Evolutionary conservation across 2,329 filamentous ascomycete genomes (phyloP).

Genomic region (Fusarium oligoseptatum): DNA sequence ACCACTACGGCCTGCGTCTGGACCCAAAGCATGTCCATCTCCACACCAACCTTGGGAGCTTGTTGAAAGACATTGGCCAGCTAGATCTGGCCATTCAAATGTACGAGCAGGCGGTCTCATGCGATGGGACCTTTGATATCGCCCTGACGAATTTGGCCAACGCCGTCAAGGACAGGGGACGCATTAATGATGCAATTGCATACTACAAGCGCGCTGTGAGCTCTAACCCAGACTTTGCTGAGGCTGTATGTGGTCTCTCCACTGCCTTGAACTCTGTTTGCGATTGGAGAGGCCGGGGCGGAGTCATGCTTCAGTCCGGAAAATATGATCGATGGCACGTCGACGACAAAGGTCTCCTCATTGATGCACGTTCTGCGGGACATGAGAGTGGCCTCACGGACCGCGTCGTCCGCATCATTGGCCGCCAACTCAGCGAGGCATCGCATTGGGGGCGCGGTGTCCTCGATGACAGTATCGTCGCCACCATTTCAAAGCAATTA

Average conservation of each 20-base stretch:
- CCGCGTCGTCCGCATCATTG: constrained; percentile 90
- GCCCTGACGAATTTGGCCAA: constrained; percentile 96
- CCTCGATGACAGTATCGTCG: constrained; percentile 68
- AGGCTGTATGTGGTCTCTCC: constrained; percentile 94
- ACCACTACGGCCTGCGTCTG: constrained; percentile 90
- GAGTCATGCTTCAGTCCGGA: constrained; percentile 80
- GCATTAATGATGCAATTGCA: constrained; percentile 89
- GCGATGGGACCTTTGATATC: constrained; percentile 96
- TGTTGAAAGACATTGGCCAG: constrained; percentile 96
- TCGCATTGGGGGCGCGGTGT: constrained; percentile 86
- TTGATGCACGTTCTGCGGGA: constrained; percentile 75
- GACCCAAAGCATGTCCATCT: constrained; percentile 94
- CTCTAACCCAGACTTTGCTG: constrained; percentile 95
- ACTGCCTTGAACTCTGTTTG: constrained; percentile 98
- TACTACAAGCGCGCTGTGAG: constrained; percentile 93
- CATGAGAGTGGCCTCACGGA: constrained; percentile 85
- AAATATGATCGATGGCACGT: constrained; percentile 94
- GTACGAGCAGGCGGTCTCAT: constrained; percentile 95
- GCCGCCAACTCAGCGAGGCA: constrained; percentile 87
- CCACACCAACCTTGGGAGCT: constrained; percentile 94
- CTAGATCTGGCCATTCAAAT: constrained; percentile 92
- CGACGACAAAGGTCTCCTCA: constrained; percentile 83
- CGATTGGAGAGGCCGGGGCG: constrained; percentile 91
- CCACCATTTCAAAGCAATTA: constrained; percentile 64
- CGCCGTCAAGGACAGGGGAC: constrained; percentile 95